Evolutionary conservation across 2,329 filamentous ascomycete genomes (phyloP).

Genomic region (Sclerotiophoma versabilis): DNA sequence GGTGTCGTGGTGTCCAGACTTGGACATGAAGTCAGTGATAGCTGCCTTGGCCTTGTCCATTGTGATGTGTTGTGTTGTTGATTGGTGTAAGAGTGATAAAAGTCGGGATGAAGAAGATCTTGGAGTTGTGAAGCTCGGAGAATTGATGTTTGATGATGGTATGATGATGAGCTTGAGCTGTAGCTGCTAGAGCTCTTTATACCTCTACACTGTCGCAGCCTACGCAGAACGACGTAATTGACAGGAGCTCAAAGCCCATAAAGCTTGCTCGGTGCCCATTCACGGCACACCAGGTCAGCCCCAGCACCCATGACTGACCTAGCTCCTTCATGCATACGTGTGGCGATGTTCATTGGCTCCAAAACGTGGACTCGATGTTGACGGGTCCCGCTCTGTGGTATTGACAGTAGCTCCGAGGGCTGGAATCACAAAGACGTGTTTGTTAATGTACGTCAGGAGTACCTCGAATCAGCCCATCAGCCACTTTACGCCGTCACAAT

Average conservation of each 20-base stretch:
- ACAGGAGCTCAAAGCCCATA: conserved; percentile 10
- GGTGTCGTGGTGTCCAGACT: conserved; percentile 72
- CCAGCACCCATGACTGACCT: conserved; percentile 5
- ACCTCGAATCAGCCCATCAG: conserved; percentile 14
- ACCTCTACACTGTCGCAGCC: conserved; percentile 11
- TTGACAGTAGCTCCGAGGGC: conserved; percentile 10
- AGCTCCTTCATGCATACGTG: conserved; percentile 6
- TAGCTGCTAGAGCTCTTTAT: conserved; percentile 29
- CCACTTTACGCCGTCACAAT: conserved; percentile 17
- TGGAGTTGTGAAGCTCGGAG: not conserved
- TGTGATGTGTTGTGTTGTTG: conserved; percentile 20
- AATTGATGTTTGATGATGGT: conserved; percentile 18
- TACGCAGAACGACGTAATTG: conserved; percentile 36
- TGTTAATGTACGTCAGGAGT: conserved; percentile 26
- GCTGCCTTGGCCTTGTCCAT: conserved; percentile 71
- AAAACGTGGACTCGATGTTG: not conserved
- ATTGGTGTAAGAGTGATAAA: not conserved
- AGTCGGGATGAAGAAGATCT: not conserved
- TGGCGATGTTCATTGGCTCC: conserved; percentile 13
- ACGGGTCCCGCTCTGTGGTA: conserved; percentile 15
- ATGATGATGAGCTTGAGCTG: conserved; percentile 18
- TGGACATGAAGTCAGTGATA: conserved; percentile 65
- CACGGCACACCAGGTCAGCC: conserved; percentile 4
- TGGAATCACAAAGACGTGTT: conserved; percentile 7
- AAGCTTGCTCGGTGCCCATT: conserved; percentile 8